Conservation (phyloP, 306 rosid genomes). For the Astragalus glycyphyllos region DNA sequence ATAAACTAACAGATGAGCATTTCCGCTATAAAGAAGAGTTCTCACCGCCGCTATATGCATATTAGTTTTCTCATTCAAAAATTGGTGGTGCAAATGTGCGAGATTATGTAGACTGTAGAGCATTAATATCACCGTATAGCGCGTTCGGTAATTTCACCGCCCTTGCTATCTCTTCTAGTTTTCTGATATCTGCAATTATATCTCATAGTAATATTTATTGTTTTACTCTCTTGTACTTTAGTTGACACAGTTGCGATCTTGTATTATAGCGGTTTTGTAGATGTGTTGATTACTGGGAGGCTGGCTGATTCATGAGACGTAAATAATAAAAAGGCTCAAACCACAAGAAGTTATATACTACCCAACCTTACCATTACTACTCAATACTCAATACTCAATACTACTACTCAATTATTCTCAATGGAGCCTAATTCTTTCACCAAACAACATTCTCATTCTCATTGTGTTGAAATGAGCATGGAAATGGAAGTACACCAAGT, state of each 20-base stretch:
- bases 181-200: conserved; percentile 17
- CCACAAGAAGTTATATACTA: conserved; percentile 20
- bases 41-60: too few species aligned
- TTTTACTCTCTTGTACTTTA: conserved; percentile 44
- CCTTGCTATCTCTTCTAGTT: not conserved
- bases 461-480: conserved; percentile 53
- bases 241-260: conserved; percentile 37
- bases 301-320: too few species aligned
- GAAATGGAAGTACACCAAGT: conserved; percentile 73
- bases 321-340: conserved; percentile 27
- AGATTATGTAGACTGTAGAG: not conserved
- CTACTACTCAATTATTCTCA: too few species aligned
- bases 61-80: not conserved
- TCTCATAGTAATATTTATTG: not conserved
- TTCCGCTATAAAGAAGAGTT: too few species aligned
- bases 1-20: too few species aligned
- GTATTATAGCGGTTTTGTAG: conserved; percentile 42
- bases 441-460: conserved; percentile 52
- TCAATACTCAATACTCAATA: too few species aligned
- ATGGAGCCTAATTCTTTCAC: conserved; percentile 26
- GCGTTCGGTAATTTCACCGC: not conserved
- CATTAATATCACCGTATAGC: conserved; percentile 14
- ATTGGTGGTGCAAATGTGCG: not conserved
- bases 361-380: not conserved
- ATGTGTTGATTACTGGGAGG: conserved; percentile 3